Evolutionary conservation across 768 basidiomycete genomes (phyloP).

Genomic region (Leucogyrophana mollusca): DNA sequence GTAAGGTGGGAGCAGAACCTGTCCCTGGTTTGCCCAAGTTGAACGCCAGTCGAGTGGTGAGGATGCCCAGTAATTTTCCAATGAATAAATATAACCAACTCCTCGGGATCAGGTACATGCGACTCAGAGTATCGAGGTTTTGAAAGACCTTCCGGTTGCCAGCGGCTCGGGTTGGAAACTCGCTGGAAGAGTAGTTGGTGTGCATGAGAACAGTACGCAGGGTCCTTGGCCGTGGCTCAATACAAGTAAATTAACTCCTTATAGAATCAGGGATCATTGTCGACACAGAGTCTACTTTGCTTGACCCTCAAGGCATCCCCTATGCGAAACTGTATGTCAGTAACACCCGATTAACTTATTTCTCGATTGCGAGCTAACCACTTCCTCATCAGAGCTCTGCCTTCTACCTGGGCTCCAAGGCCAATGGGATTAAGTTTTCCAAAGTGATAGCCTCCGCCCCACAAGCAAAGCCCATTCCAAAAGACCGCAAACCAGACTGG

Average conservation of each 20-base stretch:
- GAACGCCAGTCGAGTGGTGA: constrained; percentile 67
- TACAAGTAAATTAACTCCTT: neutral
- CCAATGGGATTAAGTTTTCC: constrained; percentile 57
- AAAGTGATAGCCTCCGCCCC: constrained; percentile 62
- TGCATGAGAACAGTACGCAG: constrained; percentile 79
- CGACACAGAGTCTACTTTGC: constrained; percentile 59
- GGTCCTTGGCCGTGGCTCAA: neutral
- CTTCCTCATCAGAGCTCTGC: constrained; percentile 48
- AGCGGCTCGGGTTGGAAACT: constrained; percentile 81
- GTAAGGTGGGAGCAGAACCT: constrained; percentile 34
- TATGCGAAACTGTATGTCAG: constrained; percentile 66
- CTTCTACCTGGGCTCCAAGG: constrained; percentile 70
- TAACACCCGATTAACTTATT: neutral
- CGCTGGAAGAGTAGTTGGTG: constrained; percentile 60
- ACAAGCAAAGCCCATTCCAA: constrained; percentile 58
- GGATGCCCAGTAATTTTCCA: constrained; percentile 17
- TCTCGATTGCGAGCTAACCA: neutral
- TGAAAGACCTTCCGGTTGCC: constrained; percentile 73
- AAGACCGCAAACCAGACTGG: constrained; percentile 60
- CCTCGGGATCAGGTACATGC: constrained; percentile 61
- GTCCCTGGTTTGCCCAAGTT: constrained; percentile 70
- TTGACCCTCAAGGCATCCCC: constrained; percentile 57
- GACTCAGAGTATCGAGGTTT: constrained; percentile 74
- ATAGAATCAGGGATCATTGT: constrained; percentile 75
- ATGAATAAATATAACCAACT: neutral